Evolutionary conservation across 225 moss, liverwort and hornwort genomes (phyloP).

Genomic region (Neckera pumila): DNA sequence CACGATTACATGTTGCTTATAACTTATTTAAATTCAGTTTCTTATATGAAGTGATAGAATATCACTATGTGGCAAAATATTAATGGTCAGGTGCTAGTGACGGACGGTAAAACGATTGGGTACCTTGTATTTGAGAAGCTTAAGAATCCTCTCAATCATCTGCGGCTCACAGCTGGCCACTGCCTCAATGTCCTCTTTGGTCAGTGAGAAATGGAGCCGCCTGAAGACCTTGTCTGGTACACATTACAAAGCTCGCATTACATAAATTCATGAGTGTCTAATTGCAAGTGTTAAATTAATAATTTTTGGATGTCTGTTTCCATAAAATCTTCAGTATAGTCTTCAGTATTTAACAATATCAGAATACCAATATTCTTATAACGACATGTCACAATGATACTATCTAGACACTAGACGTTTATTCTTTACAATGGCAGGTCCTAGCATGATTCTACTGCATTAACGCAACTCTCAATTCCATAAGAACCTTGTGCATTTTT

Average conservation of each 20-base stretch:
- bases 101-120: not conserved
- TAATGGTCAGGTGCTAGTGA: not conserved
- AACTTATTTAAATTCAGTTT: not conserved
- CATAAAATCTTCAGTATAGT: not conserved
- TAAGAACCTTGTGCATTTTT: not conserved
- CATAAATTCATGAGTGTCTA: not conserved
- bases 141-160: conserved; percentile 93
- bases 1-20: not conserved
- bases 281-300: not conserved
- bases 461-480: not conserved
- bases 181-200: conserved; percentile 91
- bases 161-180: conserved; percentile 89
- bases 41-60: not conserved
- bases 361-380: too few species aligned
- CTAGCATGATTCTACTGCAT: too few species aligned
- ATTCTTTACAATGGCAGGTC: not conserved
- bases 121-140: conserved; percentile 96
- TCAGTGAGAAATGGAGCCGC: conserved; percentile 81
- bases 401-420: not conserved
- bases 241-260: not conserved
- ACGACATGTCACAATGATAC: not conserved
- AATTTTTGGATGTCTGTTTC: not conserved
- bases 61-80: not conserved
- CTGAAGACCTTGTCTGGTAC: conserved; percentile 86
- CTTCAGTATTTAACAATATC: not conserved